A percentile compares a stretch with the other conserved stretches of the same genome.
These are phyloP conservation scores for Isoetes taiwanensis DNA, from an alignment of 75 land plant species.

Conservation along the genomic window DNA sequence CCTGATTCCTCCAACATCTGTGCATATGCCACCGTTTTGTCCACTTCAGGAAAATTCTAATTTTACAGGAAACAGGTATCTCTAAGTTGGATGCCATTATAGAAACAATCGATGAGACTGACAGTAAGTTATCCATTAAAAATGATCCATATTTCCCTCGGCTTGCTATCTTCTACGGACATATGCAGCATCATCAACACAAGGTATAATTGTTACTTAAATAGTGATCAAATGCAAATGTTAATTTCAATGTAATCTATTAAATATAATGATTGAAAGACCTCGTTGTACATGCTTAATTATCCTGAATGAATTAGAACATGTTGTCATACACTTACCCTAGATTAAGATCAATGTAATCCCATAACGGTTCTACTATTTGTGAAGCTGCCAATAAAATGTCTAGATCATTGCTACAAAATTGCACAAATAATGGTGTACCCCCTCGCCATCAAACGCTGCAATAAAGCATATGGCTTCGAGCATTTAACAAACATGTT, in stretches of 20 bases:
- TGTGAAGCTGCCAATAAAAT: neutral
- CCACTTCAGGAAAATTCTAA: neutral
- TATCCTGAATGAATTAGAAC: neutral
- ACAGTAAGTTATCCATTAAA: neutral
- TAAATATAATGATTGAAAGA: neutral
- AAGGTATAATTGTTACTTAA: neutral
- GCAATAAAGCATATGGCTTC: too few relatives aligned
- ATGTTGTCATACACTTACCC: neutral
- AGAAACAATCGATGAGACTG: neutral
- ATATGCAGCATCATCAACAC: neutral
- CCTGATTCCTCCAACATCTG: constrained; percentile 3
- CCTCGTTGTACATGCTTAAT: neutral
- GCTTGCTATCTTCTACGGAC: neutral
- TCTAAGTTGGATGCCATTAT: neutral
- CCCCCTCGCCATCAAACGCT: neutral
- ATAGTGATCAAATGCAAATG: neutral
- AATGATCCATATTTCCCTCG: neutral
- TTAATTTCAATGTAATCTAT: neutral
- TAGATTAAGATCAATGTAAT: constrained; percentile 1
- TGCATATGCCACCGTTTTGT: neutral
- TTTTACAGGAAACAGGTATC: neutral
- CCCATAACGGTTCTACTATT: neutral
- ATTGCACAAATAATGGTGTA: neutral
- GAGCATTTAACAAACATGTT: too few relatives aligned
- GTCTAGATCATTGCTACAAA: neutral